Evolutionary conservation across 169 alveolate genomes (phyloP).

Genomic region (Theileria sp.): DNA sequence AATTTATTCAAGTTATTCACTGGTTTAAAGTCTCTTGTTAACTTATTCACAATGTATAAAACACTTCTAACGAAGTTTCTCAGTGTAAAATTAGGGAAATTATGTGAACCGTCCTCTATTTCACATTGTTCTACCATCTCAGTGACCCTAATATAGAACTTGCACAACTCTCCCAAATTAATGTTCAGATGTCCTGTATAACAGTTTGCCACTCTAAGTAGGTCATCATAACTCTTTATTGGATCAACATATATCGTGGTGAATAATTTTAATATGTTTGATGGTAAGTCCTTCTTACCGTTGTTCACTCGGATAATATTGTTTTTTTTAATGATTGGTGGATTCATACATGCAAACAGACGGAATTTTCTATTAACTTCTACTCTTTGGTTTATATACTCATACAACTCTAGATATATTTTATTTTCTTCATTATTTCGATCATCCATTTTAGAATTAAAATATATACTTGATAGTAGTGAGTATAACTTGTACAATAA

Average conservation of each 20-base stretch:
- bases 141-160: slow-evolving; percentile 56
- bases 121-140: slow-evolving; percentile 31
- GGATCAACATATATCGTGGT: slow-evolving; percentile 96
- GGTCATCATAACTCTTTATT: slow-evolving; percentile 68
- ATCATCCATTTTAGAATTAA: background rate
- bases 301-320: slow-evolving; percentile 81
- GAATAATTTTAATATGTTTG: slow-evolving; percentile 87
- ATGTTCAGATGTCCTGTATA: slow-evolving; percentile 45
- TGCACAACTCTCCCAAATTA: slow-evolving; percentile 53
- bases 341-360: slow-evolving; percentile 98
- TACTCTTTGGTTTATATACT: slow-evolving; percentile 82
- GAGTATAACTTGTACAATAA: slow-evolving; percentile 88
- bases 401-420: slow-evolving; percentile 71
- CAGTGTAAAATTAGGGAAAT: slow-evolving; percentile 57
- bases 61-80: slow-evolving; percentile 57
- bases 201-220: slow-evolving; percentile 58
- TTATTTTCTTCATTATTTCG: slow-evolving; percentile 12
- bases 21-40: slow-evolving; percentile 38
- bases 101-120: slow-evolving; percentile 50
- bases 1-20: slow-evolving; percentile 34
- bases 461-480: slow-evolving; percentile 10
- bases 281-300: slow-evolving; percentile 96
- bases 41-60: slow-evolving; percentile 28
- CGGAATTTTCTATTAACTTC: slow-evolving; percentile 92
- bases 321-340: slow-evolving; percentile 80